Conservation (phyloP, 176 grass and related monocot species). For the Oryza brachyantha region DNA sequence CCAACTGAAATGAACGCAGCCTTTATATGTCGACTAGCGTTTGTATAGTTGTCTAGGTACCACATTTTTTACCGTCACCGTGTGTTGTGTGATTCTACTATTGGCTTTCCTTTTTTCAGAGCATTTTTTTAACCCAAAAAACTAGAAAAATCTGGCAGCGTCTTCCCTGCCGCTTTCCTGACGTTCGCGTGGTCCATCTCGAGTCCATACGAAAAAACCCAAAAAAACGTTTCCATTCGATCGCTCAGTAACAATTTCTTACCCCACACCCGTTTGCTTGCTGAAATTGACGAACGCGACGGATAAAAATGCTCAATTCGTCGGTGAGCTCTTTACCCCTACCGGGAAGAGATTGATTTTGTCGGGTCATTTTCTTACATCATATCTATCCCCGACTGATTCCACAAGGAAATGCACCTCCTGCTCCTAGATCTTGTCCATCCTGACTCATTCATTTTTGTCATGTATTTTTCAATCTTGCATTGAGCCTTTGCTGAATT, state of each 20-base stretch:
- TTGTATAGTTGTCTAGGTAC: too few species aligned
- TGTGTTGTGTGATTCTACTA: too few species aligned
- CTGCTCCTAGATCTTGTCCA: background rate
- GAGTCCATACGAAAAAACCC: constrained; percentile 9
- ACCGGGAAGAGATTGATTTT: constrained; percentile 4
- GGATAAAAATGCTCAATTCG: background rate
- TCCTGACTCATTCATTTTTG: background rate
- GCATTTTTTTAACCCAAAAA: too few species aligned
- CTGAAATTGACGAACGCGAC: background rate
- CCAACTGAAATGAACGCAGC: too few species aligned
- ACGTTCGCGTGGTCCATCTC: background rate
- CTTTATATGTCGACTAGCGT: too few species aligned
- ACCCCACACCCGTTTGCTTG: background rate
- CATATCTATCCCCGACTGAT: background rate
- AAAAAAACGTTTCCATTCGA: background rate
- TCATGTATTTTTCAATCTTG: background rate
- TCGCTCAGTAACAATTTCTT: background rate
- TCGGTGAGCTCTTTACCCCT: background rate
- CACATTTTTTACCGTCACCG: too few species aligned
- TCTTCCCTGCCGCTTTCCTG: background rate
- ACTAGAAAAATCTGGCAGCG: background rate
- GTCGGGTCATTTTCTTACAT: background rate
- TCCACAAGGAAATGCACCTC: background rate
- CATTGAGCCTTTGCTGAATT: background rate
- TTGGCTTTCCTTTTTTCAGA: too few species aligned